These are phyloP conservation scores for Withania somnifera DNA, from an alignment of 305 asterid genomes.

Conservation along the genomic window DNA sequence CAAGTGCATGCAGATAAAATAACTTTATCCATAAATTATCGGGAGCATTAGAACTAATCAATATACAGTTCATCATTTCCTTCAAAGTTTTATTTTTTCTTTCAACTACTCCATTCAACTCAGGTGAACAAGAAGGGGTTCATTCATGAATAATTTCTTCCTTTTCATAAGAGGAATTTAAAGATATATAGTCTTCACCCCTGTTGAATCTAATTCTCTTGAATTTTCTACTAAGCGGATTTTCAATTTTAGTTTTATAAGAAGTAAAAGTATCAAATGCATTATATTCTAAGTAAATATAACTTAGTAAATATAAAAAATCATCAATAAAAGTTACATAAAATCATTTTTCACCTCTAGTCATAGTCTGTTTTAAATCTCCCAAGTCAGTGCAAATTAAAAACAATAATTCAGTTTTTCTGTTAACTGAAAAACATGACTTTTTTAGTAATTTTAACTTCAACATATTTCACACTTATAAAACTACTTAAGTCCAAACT, in stretches of 20 bases:
- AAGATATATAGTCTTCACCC: neutral
- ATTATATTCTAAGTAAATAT: neutral
- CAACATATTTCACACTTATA: no score
- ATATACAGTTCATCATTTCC: no score
- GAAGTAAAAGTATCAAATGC: neutral
- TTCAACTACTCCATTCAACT: no score
- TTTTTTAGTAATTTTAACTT: no score
- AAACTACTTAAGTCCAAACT: no score
- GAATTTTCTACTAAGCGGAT: neutral
- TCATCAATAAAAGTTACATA: neutral
- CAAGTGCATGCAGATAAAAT: no score
- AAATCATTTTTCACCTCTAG: neutral
- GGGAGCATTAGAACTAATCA: no score
- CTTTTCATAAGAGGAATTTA: neutral
- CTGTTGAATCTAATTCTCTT: slow-evolving; percentile 1
- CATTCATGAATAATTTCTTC: no score
- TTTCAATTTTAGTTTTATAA: slow-evolving; percentile 5
- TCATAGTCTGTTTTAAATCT: neutral
- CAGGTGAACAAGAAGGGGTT: no score
- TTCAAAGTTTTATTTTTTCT: no score
- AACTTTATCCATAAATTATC: no score
- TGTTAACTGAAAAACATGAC: neutral
- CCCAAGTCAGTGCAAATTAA: neutral
- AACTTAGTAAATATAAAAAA: no score
- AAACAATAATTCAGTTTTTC: neutral